Evolutionary conservation across 2,329 filamentous ascomycete genomes (phyloP), one percentile per base, ranked within the genome.

Genomic region (Byssothecium circinans): DNA sequence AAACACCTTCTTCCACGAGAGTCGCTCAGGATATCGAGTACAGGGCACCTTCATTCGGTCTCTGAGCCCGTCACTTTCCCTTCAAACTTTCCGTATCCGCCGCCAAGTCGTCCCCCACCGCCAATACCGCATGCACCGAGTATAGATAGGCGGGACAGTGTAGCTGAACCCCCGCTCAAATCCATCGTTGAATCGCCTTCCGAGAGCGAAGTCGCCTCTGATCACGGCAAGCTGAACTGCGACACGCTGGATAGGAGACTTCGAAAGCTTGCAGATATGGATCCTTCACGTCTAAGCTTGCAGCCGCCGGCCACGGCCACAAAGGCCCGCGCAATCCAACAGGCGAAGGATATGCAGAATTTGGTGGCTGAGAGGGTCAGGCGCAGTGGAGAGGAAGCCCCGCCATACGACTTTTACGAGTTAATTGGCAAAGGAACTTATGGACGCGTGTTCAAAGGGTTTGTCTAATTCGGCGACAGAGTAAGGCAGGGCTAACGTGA

Each of bases 341-440:
- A 89, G 78, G 86, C 86, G 25, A 79, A 80, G 57, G 83, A 86
- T 57, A 87, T 88, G 84, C 83, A 87, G 68, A 75, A 77, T 38
- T 71, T 79, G 2, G 83, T 89, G 22, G 74, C 81, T 39, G 84
- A 87, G 54, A 77, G 82, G 50, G 85, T 83, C 54, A 76, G 76
- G 46, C 82, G 81, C 47, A 73, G 75, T 25, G 81, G 82, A 32
- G 81, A 83, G 48, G 78, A 82, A 20, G 75, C 81, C 4, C 87
- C 86, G 1, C 79, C 78, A 12, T 89, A 89, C 57, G 78, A 79
- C n/a, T 82, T 90, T 29, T 76, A 81, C 11, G 86, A 89, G 67
- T 75, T 89, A 45, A 89, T 89, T 56, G 87, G 87, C 46, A 89
- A 89, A 65, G 87, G 87, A 35, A 84, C 82, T 51, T 89, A 86